phyloP scores from a whole-genome alignment of 495 filamentous ascomycete species.

The Aspergillus sparsus region DNA sequence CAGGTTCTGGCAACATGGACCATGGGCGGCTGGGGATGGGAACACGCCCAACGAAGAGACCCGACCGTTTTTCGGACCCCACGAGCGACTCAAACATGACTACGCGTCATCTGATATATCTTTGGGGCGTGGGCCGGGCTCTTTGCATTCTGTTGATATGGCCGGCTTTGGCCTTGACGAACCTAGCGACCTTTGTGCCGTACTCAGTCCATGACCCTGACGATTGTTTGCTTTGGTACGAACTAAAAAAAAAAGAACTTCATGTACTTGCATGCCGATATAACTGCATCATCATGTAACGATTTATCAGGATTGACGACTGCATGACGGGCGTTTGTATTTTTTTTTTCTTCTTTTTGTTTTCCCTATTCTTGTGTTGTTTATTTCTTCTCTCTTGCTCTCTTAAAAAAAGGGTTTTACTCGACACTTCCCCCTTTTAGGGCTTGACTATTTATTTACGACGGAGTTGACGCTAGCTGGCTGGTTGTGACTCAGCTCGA shows the following conservation, averaged over 20 bases:
- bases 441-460: constrained; percentile 35
- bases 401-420: not conserved
- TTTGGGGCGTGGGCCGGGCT: constrained; percentile 47
- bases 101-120: constrained; percentile 54
- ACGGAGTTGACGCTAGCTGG: constrained; percentile 42
- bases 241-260: constrained; percentile 6
- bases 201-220: constrained; percentile 42
- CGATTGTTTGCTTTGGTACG: constrained; percentile 13
- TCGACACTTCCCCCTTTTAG: constrained; percentile 20
- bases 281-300: constrained; percentile 48
- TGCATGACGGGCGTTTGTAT: constrained; percentile 52
- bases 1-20: constrained; percentile 51
- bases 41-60: constrained; percentile 53
- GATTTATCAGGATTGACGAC: constrained; percentile 50
- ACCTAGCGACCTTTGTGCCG: constrained; percentile 41
- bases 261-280: constrained; percentile 35
- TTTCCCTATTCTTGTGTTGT: constrained; percentile 15
- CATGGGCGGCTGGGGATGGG: constrained; percentile 50
- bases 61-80: constrained; percentile 51
- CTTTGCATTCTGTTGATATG: constrained; percentile 52
- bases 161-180: constrained; percentile 48
- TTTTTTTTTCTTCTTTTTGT: constrained; percentile 24
- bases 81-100: constrained; percentile 52
- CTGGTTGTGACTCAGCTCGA: constrained; percentile 38
- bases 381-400: constrained; percentile 7